Percentiles rank a stretch among this genome's conserved stretches.
These are phyloP conservation scores for Chlorella sp. DNA, from an alignment of 139 green algal genomes.

Conservation along the genomic window DNA sequence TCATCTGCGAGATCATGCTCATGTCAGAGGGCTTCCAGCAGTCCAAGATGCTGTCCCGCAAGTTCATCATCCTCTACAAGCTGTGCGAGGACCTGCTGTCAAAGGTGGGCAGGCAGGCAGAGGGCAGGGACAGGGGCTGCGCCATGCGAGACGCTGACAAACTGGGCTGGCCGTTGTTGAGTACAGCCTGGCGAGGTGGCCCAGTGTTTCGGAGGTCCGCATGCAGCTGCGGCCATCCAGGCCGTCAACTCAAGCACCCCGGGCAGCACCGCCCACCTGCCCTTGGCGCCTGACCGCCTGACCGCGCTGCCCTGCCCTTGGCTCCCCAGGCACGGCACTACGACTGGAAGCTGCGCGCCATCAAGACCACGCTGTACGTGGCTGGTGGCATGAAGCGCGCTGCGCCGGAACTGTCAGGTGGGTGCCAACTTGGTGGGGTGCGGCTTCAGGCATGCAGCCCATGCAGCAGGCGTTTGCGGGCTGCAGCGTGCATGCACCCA, in stretches of 20 bases:
- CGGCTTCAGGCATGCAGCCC: neutral
- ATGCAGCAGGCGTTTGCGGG: neutral
- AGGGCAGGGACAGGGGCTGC: neutral
- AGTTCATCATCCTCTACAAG: conserved; percentile 96
- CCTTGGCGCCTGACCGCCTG: too few relatives aligned
- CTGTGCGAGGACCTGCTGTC: conserved; percentile 93
- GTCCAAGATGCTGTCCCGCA: conserved; percentile 87
- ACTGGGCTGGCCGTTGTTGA: too few relatives aligned
- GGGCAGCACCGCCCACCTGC: neutral
- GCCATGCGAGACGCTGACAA: neutral
- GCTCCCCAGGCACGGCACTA: conserved; percentile 80
- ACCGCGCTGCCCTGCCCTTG: conserved; percentile 24
- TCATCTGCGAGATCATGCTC: conserved; percentile 98
- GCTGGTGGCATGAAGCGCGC: conserved; percentile 93
- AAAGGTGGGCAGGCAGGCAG: conserved; percentile 56
- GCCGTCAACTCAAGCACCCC: too few relatives aligned
- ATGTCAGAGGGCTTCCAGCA: conserved; percentile 95
- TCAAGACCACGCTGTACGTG: conserved; percentile 97
- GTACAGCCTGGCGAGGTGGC: too few relatives aligned
- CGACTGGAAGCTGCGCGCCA: conserved; percentile 97
- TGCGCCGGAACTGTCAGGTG: conserved; percentile 73
- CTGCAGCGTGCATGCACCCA: neutral
- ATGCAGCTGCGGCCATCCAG: neutral
- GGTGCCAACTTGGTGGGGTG: neutral
- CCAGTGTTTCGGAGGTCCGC: too few relatives aligned